Percentiles rank a stretch among this genome's conserved stretches.
phyloP scores from a whole-genome alignment of 176 grass and related monocot genomes.

The Ananas comosus region DNA sequence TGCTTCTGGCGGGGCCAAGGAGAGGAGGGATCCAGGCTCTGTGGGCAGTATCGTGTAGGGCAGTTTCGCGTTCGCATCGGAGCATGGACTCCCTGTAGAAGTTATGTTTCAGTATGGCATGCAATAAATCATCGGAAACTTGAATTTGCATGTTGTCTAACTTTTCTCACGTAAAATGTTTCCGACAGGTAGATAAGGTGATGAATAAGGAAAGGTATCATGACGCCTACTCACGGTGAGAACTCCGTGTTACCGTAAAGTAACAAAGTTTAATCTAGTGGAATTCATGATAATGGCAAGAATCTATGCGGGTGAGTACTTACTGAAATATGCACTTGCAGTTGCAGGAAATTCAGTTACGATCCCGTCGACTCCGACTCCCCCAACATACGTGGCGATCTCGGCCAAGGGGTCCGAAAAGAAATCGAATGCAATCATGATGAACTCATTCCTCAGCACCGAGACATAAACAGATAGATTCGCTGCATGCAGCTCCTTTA shows the following conservation, averaged over 20 bases:
- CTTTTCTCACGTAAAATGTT: no score
- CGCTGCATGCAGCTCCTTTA: conserved; percentile 31
- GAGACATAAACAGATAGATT: conserved; percentile 56
- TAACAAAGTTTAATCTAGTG: no score
- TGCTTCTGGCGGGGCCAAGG: conserved; percentile 28
- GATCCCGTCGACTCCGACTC: conserved; percentile 42
- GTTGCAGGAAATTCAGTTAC: conserved; percentile 77
- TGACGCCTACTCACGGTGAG: no score
- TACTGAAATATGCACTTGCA: conserved; percentile 64
- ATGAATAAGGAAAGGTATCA: no score
- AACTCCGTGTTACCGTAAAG: no score
- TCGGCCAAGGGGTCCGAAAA: conserved; percentile 68
- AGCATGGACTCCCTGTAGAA: conserved; percentile 66
- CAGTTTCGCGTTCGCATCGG: conserved; percentile 43
- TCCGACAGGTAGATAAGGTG: no score
- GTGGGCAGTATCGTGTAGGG: conserved; percentile 53
- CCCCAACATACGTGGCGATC: conserved; percentile 40
- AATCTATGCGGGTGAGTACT: conserved; percentile 18
- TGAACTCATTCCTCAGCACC: conserved; percentile 79
- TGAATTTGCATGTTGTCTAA: no score
- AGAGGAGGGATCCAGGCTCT: conserved; percentile 44
- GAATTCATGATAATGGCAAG: no score
- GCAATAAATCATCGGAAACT: no score
- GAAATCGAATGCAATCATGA: conserved; percentile 67
- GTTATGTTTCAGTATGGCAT: background rate